Evolutionary conservation across 768 basidiomycete species (phyloP).

Genomic region (Mrakia blollopis): DNA sequence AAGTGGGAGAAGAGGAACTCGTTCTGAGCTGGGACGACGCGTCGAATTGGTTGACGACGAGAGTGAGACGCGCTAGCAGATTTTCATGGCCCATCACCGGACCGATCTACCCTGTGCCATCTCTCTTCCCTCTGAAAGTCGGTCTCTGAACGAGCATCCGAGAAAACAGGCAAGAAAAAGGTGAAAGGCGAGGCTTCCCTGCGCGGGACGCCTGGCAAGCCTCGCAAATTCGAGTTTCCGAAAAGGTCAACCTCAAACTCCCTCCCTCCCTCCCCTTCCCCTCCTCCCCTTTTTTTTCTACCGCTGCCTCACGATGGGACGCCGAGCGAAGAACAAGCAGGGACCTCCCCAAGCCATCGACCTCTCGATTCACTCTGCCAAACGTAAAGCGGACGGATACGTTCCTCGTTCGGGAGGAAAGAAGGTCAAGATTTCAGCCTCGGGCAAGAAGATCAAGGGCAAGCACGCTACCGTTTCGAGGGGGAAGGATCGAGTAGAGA

Average conservation of each 20-base stretch:
- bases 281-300: neutral
- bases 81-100: neutral
- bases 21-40: neutral
- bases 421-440: constrained; percentile 40
- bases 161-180: no score
- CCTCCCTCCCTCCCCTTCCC: neutral
- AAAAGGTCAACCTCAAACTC: neutral
- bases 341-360: constrained; percentile 58
- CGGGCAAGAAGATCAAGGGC: constrained; percentile 42
- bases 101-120: neutral
- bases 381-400: constrained; percentile 32
- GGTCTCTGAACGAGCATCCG: neutral
- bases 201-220: no score
- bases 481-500: constrained; percentile 34
- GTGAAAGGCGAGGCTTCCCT: neutral
- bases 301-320: constrained; percentile 56
- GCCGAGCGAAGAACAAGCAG: constrained; percentile 81
- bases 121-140: neutral
- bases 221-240: no score
- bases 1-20: neutral
- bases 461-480: constrained; percentile 23
- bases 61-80: neutral
- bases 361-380: constrained; percentile 38
- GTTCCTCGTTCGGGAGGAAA: constrained; percentile 30
- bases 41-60: neutral